Base-by-base conservation (phyloP, 2,329 filamentous ascomycete species). In the Didymosphaeria variabile region DNA sequence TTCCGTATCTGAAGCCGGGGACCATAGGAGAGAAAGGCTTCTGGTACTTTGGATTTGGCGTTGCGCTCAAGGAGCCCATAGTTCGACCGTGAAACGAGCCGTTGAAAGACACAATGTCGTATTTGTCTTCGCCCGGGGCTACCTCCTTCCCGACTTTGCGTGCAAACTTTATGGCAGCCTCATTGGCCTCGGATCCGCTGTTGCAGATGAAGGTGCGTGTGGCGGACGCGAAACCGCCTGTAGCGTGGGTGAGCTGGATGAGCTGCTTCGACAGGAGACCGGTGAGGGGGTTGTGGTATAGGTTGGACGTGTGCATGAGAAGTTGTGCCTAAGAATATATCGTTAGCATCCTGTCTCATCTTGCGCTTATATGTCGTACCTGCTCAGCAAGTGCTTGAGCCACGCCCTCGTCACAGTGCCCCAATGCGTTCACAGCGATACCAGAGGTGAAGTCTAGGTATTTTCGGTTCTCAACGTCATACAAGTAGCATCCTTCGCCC, bases 21-120 rank as follows among this genome's bases (percentile, higher is more conserved):
- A 99, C 83, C 94, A 99, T 97, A 40, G 95, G 95, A 15, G 92
- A 85, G 76, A 99, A 99, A 0, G 95, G 95, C 69, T 90, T 88
- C 81, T 99, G 95, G 81, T 99, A 99, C 79, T 99, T 99, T 19
- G 93, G 92, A 81, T 98, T 99, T 51, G 94, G 95, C 5, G 95
- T 99, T 12, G 95, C 95, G n/a, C 92, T 97, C 47, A 99, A 82
- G 60, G 90, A 89, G 55, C 95, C 95, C 92, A 98, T 97, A 17
- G 95, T 98, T 61, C 95, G 90, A 70, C 95, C 95, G 79, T 99
- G 95, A 85, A 99, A 99, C 42, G 92, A 94, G 71, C 91, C 90
- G 71, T 92, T 83, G 84, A 98, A 99, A 17, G 93, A 97, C 55
- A 98, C 92, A 51, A 99, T 81, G 73, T 97, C 93, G 70, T 87